These are phyloP conservation scores for Ophiocordyceps camponoti-floridani DNA, from an alignment of 2,329 filamentous ascomycete genomes.

Conservation along the genomic window DNA sequence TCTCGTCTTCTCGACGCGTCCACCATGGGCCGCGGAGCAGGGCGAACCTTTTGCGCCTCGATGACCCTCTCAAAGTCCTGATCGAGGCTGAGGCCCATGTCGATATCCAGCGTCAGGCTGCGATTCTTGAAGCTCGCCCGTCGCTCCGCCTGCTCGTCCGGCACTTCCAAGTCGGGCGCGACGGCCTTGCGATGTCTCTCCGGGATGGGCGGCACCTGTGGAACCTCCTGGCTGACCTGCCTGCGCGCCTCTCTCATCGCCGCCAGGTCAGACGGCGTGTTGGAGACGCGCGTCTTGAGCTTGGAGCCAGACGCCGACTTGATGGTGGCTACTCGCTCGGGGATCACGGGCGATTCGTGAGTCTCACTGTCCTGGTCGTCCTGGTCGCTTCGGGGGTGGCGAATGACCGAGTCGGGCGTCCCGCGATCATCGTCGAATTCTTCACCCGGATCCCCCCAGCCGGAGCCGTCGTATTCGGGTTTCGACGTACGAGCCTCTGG, in stretches of 20 bases:
- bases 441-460: constrained; percentile 37
- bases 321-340: constrained; percentile 73
- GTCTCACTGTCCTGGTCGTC: constrained; percentile 26
- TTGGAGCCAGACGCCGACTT: constrained; percentile 66
- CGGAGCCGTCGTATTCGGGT: constrained; percentile 45
- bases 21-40: constrained; percentile 3
- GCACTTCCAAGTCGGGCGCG: constrained; percentile 23
- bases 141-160: constrained; percentile 33
- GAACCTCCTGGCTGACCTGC: constrained; percentile 62
- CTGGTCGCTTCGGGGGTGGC: constrained; percentile 48
- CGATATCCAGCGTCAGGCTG: constrained; percentile 66
- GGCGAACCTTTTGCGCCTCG: constrained; percentile 80
- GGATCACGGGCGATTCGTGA: constrained; percentile 45
- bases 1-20: constrained; percentile 10
- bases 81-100: constrained; percentile 72
- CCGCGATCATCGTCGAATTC: constrained; percentile 42
- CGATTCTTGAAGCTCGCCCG: constrained; percentile 63
- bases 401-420: constrained; percentile 82
- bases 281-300: constrained; percentile 75
- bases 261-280: constrained; percentile 67
- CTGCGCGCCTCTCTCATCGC: constrained; percentile 77
- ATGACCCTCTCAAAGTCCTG: constrained; percentile 91
- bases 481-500: constrained; percentile 33
- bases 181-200: constrained; percentile 38
- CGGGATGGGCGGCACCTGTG: constrained; percentile 40